Conservation (phyloP, 1,139 yeast genomes). For the Zhuliangozyma blackwelliae region DNA sequence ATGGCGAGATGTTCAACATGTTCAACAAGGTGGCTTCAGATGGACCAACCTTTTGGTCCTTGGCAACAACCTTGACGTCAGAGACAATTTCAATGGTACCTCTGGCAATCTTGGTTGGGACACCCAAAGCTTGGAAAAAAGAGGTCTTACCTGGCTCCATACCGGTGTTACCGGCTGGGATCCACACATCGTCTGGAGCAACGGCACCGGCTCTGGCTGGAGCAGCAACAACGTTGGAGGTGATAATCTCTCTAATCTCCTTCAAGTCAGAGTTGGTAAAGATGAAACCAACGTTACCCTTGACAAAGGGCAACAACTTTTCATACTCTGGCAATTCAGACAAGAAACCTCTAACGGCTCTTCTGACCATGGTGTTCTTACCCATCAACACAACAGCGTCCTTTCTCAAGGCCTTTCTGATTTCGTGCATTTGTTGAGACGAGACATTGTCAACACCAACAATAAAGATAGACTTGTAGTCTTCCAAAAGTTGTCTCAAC, state of each 20-base stretch:
- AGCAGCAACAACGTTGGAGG: conserved; percentile 96
- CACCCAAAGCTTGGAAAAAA: conserved; percentile 99
- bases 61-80: conserved; percentile 92
- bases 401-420: conserved; percentile 95
- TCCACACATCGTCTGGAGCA: conserved; percentile 96
- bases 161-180: conserved; percentile 99
- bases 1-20: conserved; percentile 99
- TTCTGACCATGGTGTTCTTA: conserved; percentile 99
- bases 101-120: conserved; percentile 99
- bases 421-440: conserved; percentile 99
- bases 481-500: conserved; percentile 93
- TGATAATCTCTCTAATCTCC: conserved; percentile 80
- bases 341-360: conserved; percentile 97
- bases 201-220: conserved; percentile 99
- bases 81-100: conserved; percentile 99
- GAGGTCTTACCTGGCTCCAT: conserved; percentile 99
- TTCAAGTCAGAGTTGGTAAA: conserved; percentile 97
- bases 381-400: conserved; percentile 97
- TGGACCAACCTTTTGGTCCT: conserved; percentile 91
- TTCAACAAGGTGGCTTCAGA: conserved; percentile 98
- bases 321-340: conserved; percentile 94
- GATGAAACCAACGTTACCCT: conserved; percentile 98
- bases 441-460: conserved; percentile 99
- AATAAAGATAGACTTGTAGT: conserved; percentile 95
- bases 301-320: conserved; percentile 89